Evolutionary conservation across 169 alveolate species (phyloP).

Genomic region (Babesia bigemina): DNA sequence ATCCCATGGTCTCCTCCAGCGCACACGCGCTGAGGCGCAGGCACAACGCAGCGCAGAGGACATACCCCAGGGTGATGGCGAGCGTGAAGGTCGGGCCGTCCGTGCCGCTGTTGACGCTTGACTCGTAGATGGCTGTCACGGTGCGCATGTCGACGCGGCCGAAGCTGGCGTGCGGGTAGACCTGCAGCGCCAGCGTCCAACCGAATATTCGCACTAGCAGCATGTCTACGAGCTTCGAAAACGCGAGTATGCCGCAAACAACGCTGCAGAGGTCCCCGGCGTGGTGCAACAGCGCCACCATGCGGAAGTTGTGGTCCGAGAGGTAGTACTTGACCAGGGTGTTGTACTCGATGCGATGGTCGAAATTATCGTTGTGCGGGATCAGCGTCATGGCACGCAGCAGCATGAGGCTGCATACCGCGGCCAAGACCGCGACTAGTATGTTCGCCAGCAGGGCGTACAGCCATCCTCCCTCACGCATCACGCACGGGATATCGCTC

Average conservation of each 20-base stretch:
- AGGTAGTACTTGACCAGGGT: conserved; percentile 75
- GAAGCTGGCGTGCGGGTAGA: conserved; percentile 65
- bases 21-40: conserved; percentile 69
- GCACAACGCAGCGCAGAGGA: conserved; percentile 72
- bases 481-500: conserved; percentile 71
- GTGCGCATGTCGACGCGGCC: conserved; percentile 26
- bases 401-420: conserved; percentile 75
- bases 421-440: conserved; percentile 66
- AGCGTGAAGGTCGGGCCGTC: conserved; percentile 23
- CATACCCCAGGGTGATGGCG: conserved; percentile 76
- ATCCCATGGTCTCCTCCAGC: conserved; percentile 75
- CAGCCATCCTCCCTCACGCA: conserved; percentile 75
- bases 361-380: conserved; percentile 77
- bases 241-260: conserved; percentile 69
- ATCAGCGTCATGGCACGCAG: conserved; percentile 77
- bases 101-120: neutral
- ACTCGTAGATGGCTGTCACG: conserved; percentile 26
- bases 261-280: conserved; percentile 72
- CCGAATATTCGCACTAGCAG: conserved; percentile 70
- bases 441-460: conserved; percentile 71
- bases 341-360: conserved; percentile 78
- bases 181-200: conserved; percentile 71
- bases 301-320: conserved; percentile 67
- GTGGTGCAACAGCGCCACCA: conserved; percentile 72
- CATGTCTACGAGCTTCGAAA: conserved; percentile 75